Evolutionary conservation across 768 basidiomycete species (phyloP), one percentile per base, ranked within the genome.

Genomic region (Lentinula aciculospora): DNA sequence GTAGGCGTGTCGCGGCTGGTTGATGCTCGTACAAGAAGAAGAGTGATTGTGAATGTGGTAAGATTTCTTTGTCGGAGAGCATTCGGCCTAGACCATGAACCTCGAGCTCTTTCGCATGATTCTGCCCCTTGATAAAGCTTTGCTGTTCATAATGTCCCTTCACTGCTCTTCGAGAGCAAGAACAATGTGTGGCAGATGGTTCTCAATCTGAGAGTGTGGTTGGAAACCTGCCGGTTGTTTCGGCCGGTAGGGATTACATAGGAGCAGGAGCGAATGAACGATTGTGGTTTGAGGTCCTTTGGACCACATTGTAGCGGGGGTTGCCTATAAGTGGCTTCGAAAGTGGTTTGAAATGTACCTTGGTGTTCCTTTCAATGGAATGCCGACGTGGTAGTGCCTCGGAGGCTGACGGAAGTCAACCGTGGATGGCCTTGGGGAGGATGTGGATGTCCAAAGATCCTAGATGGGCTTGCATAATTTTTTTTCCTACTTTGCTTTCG

Each of bases 91-190:
- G 27, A 36, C 54, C n/a, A n/a, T 40, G 48, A 50, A 34, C 34
- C 19, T 10, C 49, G 49, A 23, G 1, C 34, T 8, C 5, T 4
- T 27, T 54, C 15, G n/a, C 54, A 45, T 40, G 32, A n/a, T 13
- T 9, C 36, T 21, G 25, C 40, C n/a, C n/a, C 42, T 56, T 56
- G 54, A 23, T 42, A 13, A 32, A 56, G 29, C 39, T 45, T n/a
- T 28, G 28, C 8, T 15, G 4, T 42, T 56, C 54, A 56, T 31
- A 56, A n/a, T 31, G 29, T 56, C 40, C 42, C 54, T 46, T 32
- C 51, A 53, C 51, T 36, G 51, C 51, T 53, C 36, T 53, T 53
- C 51, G 51, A 53, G 51, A 56, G 54, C 28, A 56, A 56, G 54
- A 27, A 34, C 40, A 19, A n/a, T 44, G 42, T 9, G 44, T 56